phyloP scores from a whole-genome alignment of 352 stramenopile species.

The Pythium rhizo-oryzae region DNA sequence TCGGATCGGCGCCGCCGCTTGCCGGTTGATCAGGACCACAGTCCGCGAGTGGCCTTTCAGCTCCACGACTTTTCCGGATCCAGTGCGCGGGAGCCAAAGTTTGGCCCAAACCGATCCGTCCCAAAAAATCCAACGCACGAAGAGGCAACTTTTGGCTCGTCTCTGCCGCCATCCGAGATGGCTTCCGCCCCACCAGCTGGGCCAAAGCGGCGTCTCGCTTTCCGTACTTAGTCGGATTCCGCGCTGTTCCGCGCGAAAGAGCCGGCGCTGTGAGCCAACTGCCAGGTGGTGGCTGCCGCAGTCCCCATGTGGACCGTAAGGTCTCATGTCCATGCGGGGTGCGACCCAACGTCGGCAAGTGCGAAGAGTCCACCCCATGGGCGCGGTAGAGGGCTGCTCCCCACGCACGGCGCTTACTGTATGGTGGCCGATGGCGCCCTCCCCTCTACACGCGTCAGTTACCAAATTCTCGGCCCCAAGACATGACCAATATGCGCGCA shows the following conservation, averaged over 20 bases:
- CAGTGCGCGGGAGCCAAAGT: background rate
- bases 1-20: background rate
- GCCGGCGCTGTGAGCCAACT: background rate
- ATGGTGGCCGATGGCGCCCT: background rate
- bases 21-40: background rate
- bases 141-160: background rate
- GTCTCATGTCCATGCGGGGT: background rate
- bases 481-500: background rate
- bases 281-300: slow-evolving; percentile 9
- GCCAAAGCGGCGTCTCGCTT: background rate
- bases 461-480: slow-evolving; percentile 1
- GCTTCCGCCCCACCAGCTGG: slow-evolving; percentile 15
- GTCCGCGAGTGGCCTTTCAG: background rate
- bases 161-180: background rate
- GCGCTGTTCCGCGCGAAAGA: background rate
- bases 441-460: slow-evolving; percentile 7
- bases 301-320: background rate
- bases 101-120: background rate
- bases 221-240: slow-evolving; percentile 16
- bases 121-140: background rate
- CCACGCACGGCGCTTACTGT: background rate
- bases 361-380: background rate
- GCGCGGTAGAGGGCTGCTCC: slow-evolving; percentile 1
- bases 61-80: slow-evolving; percentile 9
- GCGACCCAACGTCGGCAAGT: background rate